Base-by-base conservation (phyloP, 1,284 basidiomycete species). In the Apiotrichum brassicae region DNA sequence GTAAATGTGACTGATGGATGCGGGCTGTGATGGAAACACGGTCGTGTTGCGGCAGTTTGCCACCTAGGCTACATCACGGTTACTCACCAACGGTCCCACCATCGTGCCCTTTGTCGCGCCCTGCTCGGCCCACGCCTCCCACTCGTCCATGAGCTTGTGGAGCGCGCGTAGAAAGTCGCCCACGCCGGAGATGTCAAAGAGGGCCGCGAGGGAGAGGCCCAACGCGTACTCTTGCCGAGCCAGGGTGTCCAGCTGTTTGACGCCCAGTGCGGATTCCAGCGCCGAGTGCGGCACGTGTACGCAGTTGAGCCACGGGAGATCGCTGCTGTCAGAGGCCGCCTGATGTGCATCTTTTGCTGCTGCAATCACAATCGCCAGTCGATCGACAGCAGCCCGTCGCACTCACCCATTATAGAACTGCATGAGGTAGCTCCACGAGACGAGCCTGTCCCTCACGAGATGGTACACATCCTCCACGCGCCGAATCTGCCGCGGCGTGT, bases 101-200 rank as follows among this genome's bases (percentile, higher is more conserved):
- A 75, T 72, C 24, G 71, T 70, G 20, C 59, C 60, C 53, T 70
- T 60, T 46, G 46, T 51, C 1, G 63, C 59, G 46, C 66, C 60
- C 54, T 65, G 46, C 53, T 76, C 75, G 0, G 63, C 57, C 47
- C 70, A 66, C 1, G 54, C 46, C 47, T 78, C 77, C 63, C 74
- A 77, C 53, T 77, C 76, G 12, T 75, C 71, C 24, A 76, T 53
- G 16, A 77, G 49, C 41, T 63, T 68, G 9, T 65, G 43, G 24
- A 76, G 46, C 3, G 65, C 67, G n/a, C 65, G 66, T 4, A 77
- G 49, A 41, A 74, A 74, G 45, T 78, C 76, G 13, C 53, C 42
- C 3, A 68, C 64, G 2, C 61, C 58, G 0, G 66, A 50, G 18
- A 75, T 74, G 46, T 77, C 76, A 32, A 77, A 68, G 2, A 76